Base-by-base conservation (phyloP, 2,329 filamentous ascomycete genomes). In the Trichoderma simmonsii region DNA sequence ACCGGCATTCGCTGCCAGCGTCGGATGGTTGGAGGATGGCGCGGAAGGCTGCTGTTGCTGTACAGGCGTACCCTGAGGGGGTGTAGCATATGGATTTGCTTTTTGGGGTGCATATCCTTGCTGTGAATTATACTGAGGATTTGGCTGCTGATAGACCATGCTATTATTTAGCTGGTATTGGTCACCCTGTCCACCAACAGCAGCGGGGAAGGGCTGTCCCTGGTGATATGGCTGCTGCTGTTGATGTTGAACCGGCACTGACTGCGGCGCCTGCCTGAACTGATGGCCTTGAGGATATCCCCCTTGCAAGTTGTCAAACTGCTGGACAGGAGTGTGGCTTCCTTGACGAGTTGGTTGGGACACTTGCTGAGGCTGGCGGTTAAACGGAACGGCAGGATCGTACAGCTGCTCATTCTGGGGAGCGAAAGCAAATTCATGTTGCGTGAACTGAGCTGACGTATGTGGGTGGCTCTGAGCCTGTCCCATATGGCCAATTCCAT, bases 401-500 rank as follows among this genome's bases (percentile, higher is more conserved):
- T 79, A 83, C 3, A 79, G 73, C 39, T 80, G 76, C 11, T 80
- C 79, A 60, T 75, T 77, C 62, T 81, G 79, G 2, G 77, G 73
- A 9, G 79, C 73, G 69, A 82, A 82, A 15, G 79, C 75, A 56
- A 80, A 84, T 24, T 77, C 75, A 21, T 80, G 76, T 5, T 78
- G 79, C 2, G 77, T 57, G 70, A 82, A 84, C 64, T 82, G 81
- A 12, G 78, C 71, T 34, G 80, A 78, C 2, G 76, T 64, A 70
- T 79, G 77, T 11, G 78, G 72, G 62, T 82, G 80, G 66, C 66
- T 75, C 66, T 78, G 79, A n/a, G 77, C 74, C 51, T 80, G 80
- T 43, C 76, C 77, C 69, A 83, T 59, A 26, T 73, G 72, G 28
- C 64, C 56, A 7, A 73, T 51, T 36, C 64, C 70, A 63, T 73